These are phyloP conservation scores for Amanita rubescens DNA, from an alignment of 768 basidiomycete species.

Conservation along the genomic window DNA sequence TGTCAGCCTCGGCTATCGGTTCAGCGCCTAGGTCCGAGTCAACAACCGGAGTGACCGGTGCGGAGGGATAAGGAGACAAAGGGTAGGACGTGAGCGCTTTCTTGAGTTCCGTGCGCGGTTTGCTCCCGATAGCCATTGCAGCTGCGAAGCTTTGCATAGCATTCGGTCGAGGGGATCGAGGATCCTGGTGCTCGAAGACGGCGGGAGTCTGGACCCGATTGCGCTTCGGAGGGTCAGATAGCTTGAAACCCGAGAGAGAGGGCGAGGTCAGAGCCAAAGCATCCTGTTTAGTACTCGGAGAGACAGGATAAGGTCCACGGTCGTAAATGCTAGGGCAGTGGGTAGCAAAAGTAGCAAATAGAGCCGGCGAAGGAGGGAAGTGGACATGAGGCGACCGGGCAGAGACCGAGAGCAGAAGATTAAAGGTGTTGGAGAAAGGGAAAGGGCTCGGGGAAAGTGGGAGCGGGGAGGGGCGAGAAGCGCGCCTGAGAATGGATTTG, in stretches of 20 bases:
- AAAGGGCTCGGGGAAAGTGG: constrained; percentile 28
- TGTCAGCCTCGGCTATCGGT: constrained; percentile 11
- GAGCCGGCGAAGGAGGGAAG: constrained; percentile 55
- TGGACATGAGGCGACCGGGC: constrained; percentile 48
- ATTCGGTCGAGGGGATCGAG: constrained; percentile 30
- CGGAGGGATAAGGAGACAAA: constrained; percentile 36
- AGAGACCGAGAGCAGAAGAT: constrained; percentile 23
- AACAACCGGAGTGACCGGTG: constrained; percentile 18
- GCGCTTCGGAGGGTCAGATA: constrained; percentile 26
- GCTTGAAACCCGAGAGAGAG: constrained; percentile 26
- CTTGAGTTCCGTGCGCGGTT: constrained; percentile 16
- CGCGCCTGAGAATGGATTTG: constrained; percentile 31
- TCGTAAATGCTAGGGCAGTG: constrained; percentile 58
- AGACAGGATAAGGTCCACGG: constrained; percentile 53
- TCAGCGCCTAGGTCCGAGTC: constrained; percentile 14
- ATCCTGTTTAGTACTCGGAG: constrained; percentile 42
- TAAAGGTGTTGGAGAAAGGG: constrained; percentile 24
- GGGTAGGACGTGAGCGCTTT: constrained; percentile 28
- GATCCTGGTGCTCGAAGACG: constrained; percentile 24
- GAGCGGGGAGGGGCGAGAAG: constrained; percentile 24
- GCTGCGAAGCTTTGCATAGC: constrained; percentile 13
- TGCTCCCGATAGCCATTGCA: constrained; percentile 6
- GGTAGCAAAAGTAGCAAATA: constrained; percentile 48
- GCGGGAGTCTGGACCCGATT: not conserved
- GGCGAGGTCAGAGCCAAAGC: constrained; percentile 40